Evolutionary conservation across 306 rosid genomes (phyloP), one percentile per base, ranked within the genome.

Genomic region (Acacia confusa): DNA sequence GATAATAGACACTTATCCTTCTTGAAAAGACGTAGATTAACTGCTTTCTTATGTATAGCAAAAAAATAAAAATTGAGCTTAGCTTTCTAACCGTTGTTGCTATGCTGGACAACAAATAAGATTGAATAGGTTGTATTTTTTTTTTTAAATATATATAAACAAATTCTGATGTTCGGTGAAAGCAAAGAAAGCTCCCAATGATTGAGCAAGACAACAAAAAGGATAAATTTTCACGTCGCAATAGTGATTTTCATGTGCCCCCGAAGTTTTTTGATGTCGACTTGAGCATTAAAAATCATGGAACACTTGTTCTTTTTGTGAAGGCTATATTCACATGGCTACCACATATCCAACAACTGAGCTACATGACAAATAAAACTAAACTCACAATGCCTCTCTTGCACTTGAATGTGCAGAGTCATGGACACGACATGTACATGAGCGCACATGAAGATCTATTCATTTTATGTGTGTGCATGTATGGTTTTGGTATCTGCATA

Each of bases 231-330:
- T 72, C 60, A 81, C 60, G 10, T 19, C 48, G 3, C 6, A 38
- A 48, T 58, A 40, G 40, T 68, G 25, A 78, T 50, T 57, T 79
- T 68, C 61, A 81, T 68, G 16, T 20, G 70, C 79, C 24, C 25
- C 65, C 19, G n/a, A 16, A 20, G 12, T 22, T 67, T 52, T 32
- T 53, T 43, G 17, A 24, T 12, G 13, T 19, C 2, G 14, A 5
- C 16, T 15, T 70, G 53, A 41, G 36, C 36, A 43, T 41, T 71
- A 47, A 70, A 57, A 70, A 57, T 11, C 83, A 55, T 79, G 43
- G 76, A 45, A 65, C 28, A 25, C 16, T 24, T 44, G n/a, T 70
- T 41, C 8, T 40, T 69, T 48, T 70, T 22, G 55, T 41, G 2
- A 43, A 43, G 16, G 20, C 5, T 6, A 22, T 43, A 70, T 70